A percentile compares a stretch with the other conserved stretches of the same genome.
Conservation (phyloP, 192 early-diverging fungal species). For the Podila minutissima region DNA sequence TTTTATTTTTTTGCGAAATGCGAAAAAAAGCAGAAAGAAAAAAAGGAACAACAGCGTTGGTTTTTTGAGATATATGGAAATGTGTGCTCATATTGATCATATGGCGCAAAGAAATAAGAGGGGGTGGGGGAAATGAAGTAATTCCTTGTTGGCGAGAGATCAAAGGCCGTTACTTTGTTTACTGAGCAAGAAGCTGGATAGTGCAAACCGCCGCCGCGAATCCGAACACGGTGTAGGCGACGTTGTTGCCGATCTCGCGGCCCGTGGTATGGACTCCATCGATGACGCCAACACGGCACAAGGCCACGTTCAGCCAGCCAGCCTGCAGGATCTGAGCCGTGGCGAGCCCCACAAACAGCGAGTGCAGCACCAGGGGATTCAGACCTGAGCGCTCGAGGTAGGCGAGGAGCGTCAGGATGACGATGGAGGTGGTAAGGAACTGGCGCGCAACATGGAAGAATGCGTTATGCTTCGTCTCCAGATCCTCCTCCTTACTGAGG, state of each 20-base stretch:
- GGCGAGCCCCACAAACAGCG: slow-evolving; percentile 17
- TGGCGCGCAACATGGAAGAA: slow-evolving; percentile 21
- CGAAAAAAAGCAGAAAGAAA: not conserved
- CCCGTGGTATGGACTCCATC: slow-evolving; percentile 36
- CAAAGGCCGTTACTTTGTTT: not conserved
- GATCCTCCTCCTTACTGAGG: slow-evolving; percentile 12
- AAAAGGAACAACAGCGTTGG: not conserved
- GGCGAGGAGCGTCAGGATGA: slow-evolving; percentile 17
- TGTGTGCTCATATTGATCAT: too few relatives aligned
- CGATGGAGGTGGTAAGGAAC: slow-evolving; percentile 25
- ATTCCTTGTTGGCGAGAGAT: not conserved
- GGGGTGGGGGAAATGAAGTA: not conserved
- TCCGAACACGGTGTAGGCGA: slow-evolving; percentile 24
- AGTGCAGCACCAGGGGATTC: slow-evolving; percentile 17
- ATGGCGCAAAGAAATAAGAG: not conserved
- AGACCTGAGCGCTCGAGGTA: slow-evolving; percentile 32
- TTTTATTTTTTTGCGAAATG: too few relatives aligned
- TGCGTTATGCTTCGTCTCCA: slow-evolving; percentile 20
- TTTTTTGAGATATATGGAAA: too few relatives aligned
- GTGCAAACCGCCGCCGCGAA: slow-evolving; percentile 19
- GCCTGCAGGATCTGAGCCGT: slow-evolving; percentile 25
- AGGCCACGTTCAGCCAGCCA: slow-evolving; percentile 14
- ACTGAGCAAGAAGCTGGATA: slow-evolving; percentile 11
- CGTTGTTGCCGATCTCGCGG: slow-evolving; percentile 24
- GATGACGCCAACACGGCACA: slow-evolving; percentile 20